phyloP scores from a whole-genome alignment of 495 filamentous ascomycete genomes.

The Talaromyces wortmannii region DNA sequence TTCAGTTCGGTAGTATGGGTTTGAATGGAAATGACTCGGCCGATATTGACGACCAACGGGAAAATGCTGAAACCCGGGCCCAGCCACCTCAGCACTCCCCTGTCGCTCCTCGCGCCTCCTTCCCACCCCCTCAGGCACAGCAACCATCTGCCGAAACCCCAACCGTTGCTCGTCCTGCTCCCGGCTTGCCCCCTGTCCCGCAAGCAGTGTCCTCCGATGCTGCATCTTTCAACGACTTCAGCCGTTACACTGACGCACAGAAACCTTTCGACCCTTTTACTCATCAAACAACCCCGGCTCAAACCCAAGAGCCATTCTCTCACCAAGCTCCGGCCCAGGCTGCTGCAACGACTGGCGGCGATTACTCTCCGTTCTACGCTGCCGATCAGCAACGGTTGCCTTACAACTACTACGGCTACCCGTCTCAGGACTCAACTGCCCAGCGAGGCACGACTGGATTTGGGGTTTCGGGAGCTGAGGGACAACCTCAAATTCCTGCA shows the following conservation, averaged over 20 bases:
- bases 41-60: conserved; percentile 88
- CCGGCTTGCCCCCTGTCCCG: conserved; percentile 60
- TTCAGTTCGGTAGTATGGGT: conserved; percentile 96
- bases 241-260: conserved; percentile 67
- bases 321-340: conserved; percentile 45
- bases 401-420: conserved; percentile 74
- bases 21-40: conserved; percentile 71
- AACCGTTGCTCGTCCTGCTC: conserved; percentile 58
- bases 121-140: conserved; percentile 63
- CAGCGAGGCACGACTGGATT: conserved; percentile 62
- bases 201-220: conserved; percentile 42
- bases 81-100: conserved; percentile 94
- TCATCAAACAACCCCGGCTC: conserved; percentile 66
- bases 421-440: conserved; percentile 71
- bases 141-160: conserved; percentile 47
- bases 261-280: conserved; percentile 87
- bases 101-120: conserved; percentile 81
- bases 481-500: conserved; percentile 68
- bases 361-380: conserved; percentile 83
- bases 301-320: conserved; percentile 53
- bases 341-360: conserved; percentile 58
- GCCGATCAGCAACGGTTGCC: conserved; percentile 72
- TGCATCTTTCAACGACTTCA: conserved; percentile 49
- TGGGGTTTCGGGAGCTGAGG: conserved; percentile 63
- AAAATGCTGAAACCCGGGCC: conserved; percentile 89